These are phyloP conservation scores for Cladophialophora bantiana DNA, from an alignment of 2,329 filamentous ascomycete genomes.

Conservation along the genomic window DNA sequence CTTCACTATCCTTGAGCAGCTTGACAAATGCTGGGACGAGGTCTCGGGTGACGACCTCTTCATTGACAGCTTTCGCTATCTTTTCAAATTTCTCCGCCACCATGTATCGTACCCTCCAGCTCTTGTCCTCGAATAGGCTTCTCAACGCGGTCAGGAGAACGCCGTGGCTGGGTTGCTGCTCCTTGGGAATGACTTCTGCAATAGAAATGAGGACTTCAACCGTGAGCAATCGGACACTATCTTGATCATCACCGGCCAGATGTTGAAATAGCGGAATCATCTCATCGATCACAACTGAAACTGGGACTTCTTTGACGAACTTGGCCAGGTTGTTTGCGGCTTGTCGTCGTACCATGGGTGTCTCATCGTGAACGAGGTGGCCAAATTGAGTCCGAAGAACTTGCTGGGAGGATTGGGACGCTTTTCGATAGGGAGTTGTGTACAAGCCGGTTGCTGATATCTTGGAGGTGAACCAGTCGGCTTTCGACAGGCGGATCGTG, in stretches of 20 bases:
- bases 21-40: constrained; percentile 97
- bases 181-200: constrained; percentile 95
- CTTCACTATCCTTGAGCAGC: constrained; percentile 95
- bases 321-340: constrained; percentile 95
- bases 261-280: constrained; percentile 99
- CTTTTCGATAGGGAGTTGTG: constrained; percentile 90
- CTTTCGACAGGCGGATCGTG: constrained; percentile 93
- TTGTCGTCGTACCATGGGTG: constrained; percentile 97
- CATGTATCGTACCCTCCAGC: constrained; percentile 99
- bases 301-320: constrained; percentile 96
- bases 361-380: constrained; percentile 95
- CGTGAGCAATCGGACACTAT: constrained; percentile 93
- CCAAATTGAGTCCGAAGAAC: constrained; percentile 90
- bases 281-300: constrained; percentile 90
- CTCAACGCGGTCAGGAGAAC: constrained; percentile 88
- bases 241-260: constrained; percentile 93
- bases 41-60: constrained; percentile 92
- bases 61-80: constrained; percentile 98
- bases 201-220: constrained; percentile 97
- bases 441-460: constrained; percentile 97
- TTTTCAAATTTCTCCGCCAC: constrained; percentile 98
- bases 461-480: constrained; percentile 99
- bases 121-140: constrained; percentile 97
- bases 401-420: constrained; percentile 85
- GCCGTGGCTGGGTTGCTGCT: constrained; percentile 95